Conservation (phyloP, 257 asterid genomes). For the Solanum lycopersicoides region DNA sequence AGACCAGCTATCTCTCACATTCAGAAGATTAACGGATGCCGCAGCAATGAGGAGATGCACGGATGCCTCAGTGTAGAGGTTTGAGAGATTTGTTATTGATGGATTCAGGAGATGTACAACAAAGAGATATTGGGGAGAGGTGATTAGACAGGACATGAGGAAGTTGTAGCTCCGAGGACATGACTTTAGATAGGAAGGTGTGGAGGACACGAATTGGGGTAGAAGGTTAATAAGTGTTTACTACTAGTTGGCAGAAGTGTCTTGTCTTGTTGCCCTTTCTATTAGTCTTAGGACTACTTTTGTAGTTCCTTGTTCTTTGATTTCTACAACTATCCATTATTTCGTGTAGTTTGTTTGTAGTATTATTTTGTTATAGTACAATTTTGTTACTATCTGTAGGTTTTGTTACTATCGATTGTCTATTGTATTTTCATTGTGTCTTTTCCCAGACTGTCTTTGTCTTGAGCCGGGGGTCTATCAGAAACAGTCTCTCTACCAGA, state of each 20-base stretch:
- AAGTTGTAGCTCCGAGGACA: background rate
- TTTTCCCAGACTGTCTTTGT: background rate
- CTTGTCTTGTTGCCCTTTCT: background rate
- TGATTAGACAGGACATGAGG: background rate
- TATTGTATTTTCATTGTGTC: background rate
- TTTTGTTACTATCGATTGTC: background rate
- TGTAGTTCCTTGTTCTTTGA: background rate
- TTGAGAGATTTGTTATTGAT: background rate
- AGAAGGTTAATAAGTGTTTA: background rate
- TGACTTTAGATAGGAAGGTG: background rate
- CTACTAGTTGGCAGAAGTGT: background rate
- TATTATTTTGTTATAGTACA: background rate
- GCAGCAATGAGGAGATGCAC: background rate
- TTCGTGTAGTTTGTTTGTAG: background rate
- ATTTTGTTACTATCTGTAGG: background rate
- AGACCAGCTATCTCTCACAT: background rate
- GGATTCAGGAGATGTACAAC: background rate
- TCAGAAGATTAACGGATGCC: background rate
- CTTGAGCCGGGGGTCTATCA: background rate
- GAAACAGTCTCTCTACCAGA: background rate
- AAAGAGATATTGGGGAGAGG: background rate
- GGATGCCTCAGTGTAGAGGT: background rate
- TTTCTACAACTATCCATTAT: background rate
- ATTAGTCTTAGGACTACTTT: background rate
- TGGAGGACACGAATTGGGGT: background rate